Conservation (phyloP, 306 rosid genomes). For the Pterocarpus santalinus region DNA sequence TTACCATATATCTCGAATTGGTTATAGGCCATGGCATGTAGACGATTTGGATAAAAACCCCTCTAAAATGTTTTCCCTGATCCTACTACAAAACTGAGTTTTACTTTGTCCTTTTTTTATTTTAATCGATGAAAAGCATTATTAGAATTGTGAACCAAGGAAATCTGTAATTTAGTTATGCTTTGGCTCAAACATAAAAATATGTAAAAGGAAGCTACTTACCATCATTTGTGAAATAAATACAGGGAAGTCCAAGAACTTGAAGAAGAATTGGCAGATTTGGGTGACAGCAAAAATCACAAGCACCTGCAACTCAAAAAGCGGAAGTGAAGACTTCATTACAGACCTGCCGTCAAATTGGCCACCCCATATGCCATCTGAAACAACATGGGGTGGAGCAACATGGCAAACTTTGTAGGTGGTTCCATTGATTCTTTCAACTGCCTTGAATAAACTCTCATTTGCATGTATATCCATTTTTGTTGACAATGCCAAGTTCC, state of each 20-base stretch:
- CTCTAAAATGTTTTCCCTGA: neutral
- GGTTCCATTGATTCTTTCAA: neutral
- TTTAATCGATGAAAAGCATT: neutral
- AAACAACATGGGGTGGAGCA: slow-evolving; percentile 45
- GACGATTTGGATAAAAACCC: neutral
- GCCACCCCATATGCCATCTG: slow-evolving; percentile 57
- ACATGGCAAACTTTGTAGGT: neutral
- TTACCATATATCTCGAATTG: too few species aligned
- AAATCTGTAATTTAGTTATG: neutral
- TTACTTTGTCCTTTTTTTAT: neutral
- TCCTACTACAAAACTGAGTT: neutral
- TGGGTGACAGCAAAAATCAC: slow-evolving; percentile 52
- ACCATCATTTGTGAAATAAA: slow-evolving; percentile 68
- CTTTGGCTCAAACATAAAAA: neutral
- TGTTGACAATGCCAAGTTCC: slow-evolving; percentile 43
- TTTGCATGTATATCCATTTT: slow-evolving; percentile 31
- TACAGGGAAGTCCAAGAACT: slow-evolving; percentile 58
- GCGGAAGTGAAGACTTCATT: slow-evolving; percentile 44
- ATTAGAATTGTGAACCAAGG: slow-evolving; percentile 4
- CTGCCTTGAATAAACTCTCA: neutral
- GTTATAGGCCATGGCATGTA: too few species aligned
- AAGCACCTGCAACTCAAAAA: slow-evolving; percentile 62
- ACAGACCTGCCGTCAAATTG: slow-evolving; percentile 13
- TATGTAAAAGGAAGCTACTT: slow-evolving; percentile 16
- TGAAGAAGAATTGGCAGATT: slow-evolving; percentile 44